A percentile compares a stretch with the other conserved stretches of the same genome.
Evolutionary conservation across 2,329 filamentous ascomycete genomes (phyloP).

Genomic region (Didymella lethalis): DNA sequence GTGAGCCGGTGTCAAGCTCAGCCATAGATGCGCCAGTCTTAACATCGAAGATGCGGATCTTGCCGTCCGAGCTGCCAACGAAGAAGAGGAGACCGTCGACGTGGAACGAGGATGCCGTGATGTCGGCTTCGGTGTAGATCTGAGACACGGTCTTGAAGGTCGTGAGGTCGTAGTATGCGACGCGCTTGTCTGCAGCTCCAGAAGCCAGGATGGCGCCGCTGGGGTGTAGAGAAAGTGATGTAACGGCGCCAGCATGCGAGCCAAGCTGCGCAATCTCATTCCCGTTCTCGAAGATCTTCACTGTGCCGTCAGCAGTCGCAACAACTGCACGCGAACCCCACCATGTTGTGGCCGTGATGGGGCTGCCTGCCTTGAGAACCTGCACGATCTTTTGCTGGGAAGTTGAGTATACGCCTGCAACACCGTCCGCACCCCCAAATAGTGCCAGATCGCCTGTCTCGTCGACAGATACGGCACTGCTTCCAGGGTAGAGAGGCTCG

Average conservation of each 20-base stretch:
- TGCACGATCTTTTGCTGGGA: constrained; percentile 77
- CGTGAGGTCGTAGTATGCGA: constrained; percentile 84
- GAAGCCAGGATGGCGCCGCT: constrained; percentile 84
- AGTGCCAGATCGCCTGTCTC: constrained; percentile 71
- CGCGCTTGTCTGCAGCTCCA: constrained; percentile 89
- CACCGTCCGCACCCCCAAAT: constrained; percentile 77
- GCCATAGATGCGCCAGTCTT: constrained; percentile 80
- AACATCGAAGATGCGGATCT: constrained; percentile 89
- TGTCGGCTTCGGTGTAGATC: constrained; percentile 78
- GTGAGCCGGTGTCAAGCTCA: constrained; percentile 69
- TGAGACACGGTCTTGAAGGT: constrained; percentile 75
- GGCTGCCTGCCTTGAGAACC: constrained; percentile 68
- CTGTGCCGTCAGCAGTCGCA: constrained; percentile 75
- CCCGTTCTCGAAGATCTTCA: constrained; percentile 81
- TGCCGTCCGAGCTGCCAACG: constrained; percentile 78
- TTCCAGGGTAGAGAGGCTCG: constrained; percentile 67
- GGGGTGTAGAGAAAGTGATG: constrained; percentile 80
- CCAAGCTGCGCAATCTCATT: constrained; percentile 72
- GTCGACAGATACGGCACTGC: constrained; percentile 65
- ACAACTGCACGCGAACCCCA: constrained; percentile 73
- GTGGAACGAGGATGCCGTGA: constrained; percentile 85
- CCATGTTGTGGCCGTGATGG: constrained; percentile 73
- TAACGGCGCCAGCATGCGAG: constrained; percentile 85
- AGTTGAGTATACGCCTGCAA: constrained; percentile 80
- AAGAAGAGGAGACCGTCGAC: constrained; percentile 96